Base-by-base conservation (phyloP, 2,329 filamentous ascomycete genomes). In the Microcyclosporella mali region DNA sequence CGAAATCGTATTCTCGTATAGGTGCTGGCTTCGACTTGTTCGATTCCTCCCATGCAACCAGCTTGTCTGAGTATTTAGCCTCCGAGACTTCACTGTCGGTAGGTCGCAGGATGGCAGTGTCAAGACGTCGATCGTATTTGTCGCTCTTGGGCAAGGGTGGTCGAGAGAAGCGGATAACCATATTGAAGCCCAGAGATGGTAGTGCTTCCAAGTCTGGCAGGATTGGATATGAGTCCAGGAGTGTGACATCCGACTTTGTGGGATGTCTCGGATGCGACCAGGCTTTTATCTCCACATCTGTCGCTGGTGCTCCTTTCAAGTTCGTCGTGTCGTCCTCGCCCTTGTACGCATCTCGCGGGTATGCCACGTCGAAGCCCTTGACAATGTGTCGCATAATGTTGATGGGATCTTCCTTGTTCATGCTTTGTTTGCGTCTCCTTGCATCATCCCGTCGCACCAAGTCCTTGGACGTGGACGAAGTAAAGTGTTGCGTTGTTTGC, bases 331-430 rank as follows among this genome's bases (percentile, higher is more conserved):
- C 73, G 79, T 87, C 75, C 74, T 82, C 67, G 67, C 79, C 71
- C 72, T 78, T 71, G 82, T 85, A 70, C 67, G 81, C 62, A 72
- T 82, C 45, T 50, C 79, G 71, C 10, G 79, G 78, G 29, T 82
- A 79, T 10, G 79, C 79, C 42, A 82, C 68, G 58, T 82, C 77
- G 60, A 82, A 83, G 43, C 77, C 77, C 56, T 82, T 82, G 46
- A 75, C 64, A 37, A 81, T 74, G 49, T 77, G 72, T 49, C 78
- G 72, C 52, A 79, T 71, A 55, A 82, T 75, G 54, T 80, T 75
- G 43, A 73, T 67, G 1, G 78, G 78, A 53, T 82, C 77, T 47
- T 82, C 78, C 49, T 72, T 66, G 25, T 67, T 63, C 27, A 64
- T 60, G 11, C 50, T 57, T 2, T 57, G 55, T 32, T 67, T 67